Conservation (phyloP, 1,139 yeast species). For the Fermentozyma sake region DNA sequence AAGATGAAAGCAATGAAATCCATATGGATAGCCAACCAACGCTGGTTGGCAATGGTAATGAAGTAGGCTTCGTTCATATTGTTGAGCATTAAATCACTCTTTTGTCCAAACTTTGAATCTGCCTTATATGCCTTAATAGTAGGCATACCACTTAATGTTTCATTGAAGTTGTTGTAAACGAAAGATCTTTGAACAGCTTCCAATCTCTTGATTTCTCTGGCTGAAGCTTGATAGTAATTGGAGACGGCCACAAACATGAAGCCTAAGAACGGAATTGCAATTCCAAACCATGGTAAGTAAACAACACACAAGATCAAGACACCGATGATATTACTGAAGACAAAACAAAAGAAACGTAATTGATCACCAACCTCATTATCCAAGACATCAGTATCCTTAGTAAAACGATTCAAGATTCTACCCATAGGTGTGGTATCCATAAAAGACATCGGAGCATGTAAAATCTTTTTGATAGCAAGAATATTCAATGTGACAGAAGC, state of each 20-base stretch:
- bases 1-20: constrained; percentile 39
- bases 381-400: constrained; percentile 79
- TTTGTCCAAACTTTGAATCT: constrained; percentile 45
- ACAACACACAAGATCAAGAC: constrained; percentile 63
- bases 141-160: constrained; percentile 64
- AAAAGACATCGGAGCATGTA: constrained; percentile 54
- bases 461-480: constrained; percentile 34
- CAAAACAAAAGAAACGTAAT: constrained; percentile 46
- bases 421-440: constrained; percentile 64
- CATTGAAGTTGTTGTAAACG: constrained; percentile 76
- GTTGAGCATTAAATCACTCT: constrained; percentile 49
- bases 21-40: constrained; percentile 71
- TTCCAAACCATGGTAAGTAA: constrained; percentile 59
- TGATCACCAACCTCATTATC: constrained; percentile 72
- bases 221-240: constrained; percentile 62
- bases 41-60: constrained; percentile 62
- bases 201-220: constrained; percentile 74
- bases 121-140: constrained; percentile 63
- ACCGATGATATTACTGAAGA: constrained; percentile 55
- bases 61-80: constrained; percentile 70
- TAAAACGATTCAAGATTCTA: constrained; percentile 61
- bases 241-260: constrained; percentile 33
- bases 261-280: constrained; percentile 41
- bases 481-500: constrained; percentile 38
- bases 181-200: constrained; percentile 75